These are phyloP conservation scores for Astragalus membranaceus DNA, from an alignment of 306 rosid genomes.

Conservation along the genomic window DNA sequence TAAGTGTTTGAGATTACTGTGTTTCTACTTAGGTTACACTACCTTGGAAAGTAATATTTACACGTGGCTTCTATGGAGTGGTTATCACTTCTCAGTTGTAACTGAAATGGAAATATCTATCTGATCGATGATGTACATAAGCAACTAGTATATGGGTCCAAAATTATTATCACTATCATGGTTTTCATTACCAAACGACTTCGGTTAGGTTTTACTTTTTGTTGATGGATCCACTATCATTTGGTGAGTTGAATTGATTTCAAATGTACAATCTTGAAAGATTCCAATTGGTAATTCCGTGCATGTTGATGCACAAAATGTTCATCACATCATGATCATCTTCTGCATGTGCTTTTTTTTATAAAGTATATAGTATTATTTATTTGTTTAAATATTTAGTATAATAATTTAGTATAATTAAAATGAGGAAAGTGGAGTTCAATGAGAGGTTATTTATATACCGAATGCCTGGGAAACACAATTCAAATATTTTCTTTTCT, in stretches of 20 bases:
- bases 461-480: not conserved
- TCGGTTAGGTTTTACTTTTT: no score
- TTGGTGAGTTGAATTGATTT: no score
- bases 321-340: not conserved
- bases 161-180: not conserved
- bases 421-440: not conserved
- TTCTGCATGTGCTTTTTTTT: not conserved
- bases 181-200: no score
- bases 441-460: not conserved
- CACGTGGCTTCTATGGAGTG: not conserved
- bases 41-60: constrained; percentile 3
- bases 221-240: not conserved
- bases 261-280: not conserved
- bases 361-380: not conserved
- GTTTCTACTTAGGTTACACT: not conserved
- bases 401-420: not conserved
- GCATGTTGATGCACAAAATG: not conserved
- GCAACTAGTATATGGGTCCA: not conserved
- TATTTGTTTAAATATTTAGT: not conserved
- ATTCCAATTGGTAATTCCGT: not conserved
- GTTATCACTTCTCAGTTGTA: no score
- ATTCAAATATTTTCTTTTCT: not conserved
- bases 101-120: not conserved
- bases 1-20: not conserved
- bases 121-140: not conserved